Base-by-base conservation (phyloP, 2,329 filamentous ascomycete species). In the Aspergillus caelatus region DNA sequence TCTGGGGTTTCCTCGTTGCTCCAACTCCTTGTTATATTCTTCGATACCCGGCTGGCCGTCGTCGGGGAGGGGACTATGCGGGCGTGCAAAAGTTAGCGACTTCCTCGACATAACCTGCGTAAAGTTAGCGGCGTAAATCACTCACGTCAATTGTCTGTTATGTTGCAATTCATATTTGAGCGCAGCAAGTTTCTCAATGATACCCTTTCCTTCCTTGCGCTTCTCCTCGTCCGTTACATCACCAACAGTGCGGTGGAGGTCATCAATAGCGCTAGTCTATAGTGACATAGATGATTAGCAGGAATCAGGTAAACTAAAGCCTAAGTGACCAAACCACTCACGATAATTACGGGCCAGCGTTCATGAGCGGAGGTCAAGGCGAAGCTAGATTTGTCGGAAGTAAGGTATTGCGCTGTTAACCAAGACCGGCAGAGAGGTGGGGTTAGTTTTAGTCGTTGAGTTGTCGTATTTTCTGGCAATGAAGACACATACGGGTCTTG, bases 161-260 rank as follows among this genome's bases (percentile, higher is more conserved):
- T 99, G 95, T 76, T 97, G 92, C 52, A 98, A 82, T 80, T 98
- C 94, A 80, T 98, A 97, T 81, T 99, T 99, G 72, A 99, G 84
- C 68, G 85, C 86, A 6, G 90, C 90, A 14, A 99, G 84, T 69
- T 91, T 86, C 74, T 91, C 88, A 48, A 96, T 86, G 64, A 99
- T 93, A 71, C 82, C 84, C 83, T 97, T 97, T 72, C 95, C 95
- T 78, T 98, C 95, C 28, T 86, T 86, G 39, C 84, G 79, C 74
- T 90, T 91, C 63, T 87, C 79, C 10, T 76, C 72, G 11, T 88
- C 78, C 58, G 92, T 87, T 41, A 79, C 72, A 39, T 76, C 68
- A 30, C 70, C 72, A 5, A 81, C 74, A 2, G 77, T 78, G 19
- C 91, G 91, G 80, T 96, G 93, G n/a, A 96, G 85, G 77, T 98